phyloP scores from a whole-genome alignment of 2,329 filamentous ascomycete genomes.

The Botryotinia globosa region DNA sequence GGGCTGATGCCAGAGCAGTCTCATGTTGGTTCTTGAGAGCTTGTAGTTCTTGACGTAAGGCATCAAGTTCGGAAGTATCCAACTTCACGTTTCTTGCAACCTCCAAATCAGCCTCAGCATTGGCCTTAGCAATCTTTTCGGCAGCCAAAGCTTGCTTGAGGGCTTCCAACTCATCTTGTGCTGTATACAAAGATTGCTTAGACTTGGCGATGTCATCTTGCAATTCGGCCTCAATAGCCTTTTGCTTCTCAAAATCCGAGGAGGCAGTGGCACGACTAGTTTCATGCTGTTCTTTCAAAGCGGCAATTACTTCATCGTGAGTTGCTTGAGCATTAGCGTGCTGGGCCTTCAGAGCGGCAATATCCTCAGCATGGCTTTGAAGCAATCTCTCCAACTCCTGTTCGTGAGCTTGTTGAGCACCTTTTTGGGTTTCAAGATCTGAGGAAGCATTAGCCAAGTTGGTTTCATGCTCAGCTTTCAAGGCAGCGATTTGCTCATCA shows the following conservation, averaged over 20 bases:
- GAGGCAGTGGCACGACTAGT: constrained; percentile 40
- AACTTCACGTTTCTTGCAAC: constrained; percentile 54
- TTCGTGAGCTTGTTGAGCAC: not conserved
- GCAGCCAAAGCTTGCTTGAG: constrained; percentile 37
- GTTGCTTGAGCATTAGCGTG: constrained; percentile 45
- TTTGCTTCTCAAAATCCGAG: constrained; percentile 32
- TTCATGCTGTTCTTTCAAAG: constrained; percentile 46
- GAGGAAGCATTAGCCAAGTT: not conserved
- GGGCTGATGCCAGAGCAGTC: constrained; percentile 41
- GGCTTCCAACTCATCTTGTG: constrained; percentile 33
- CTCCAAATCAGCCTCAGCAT: constrained; percentile 55
- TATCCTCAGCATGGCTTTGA: constrained; percentile 44
- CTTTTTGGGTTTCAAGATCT: not conserved
- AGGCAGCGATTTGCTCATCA: constrained; percentile 41
- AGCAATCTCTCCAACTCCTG: not conserved
- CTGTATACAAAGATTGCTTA: constrained; percentile 39
- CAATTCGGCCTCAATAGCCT: constrained; percentile 42
- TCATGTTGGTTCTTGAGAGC: constrained; percentile 48
- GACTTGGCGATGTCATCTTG: constrained; percentile 47
- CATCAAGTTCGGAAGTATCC: constrained; percentile 54
- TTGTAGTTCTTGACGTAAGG: constrained; percentile 50
- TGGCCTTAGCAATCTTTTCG: constrained; percentile 47
- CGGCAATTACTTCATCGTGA: constrained; percentile 45
- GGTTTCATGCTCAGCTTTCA: constrained; percentile 33
- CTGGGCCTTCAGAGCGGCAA: constrained; percentile 41